phyloP scores from a whole-genome alignment of 257 asterid species.

The Perilla frutescens region DNA sequence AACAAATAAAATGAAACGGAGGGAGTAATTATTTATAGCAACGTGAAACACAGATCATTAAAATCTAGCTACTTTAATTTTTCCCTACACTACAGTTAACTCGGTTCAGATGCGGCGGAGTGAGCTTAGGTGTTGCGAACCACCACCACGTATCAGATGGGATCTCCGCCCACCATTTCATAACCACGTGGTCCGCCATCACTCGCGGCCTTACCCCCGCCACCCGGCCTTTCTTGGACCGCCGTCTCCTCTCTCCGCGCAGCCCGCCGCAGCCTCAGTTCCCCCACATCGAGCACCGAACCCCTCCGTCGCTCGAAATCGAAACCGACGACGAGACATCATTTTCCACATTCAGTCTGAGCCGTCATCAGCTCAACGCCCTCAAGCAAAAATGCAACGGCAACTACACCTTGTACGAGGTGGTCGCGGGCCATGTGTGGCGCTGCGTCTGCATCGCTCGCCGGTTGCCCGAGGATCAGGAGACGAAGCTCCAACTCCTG shows the following conservation, averaged over 20 bases:
- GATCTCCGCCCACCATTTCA: slow-evolving; percentile 63
- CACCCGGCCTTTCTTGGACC: background rate
- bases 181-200: slow-evolving; percentile 72
- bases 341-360: background rate
- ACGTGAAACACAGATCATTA: too few species aligned
- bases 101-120: slow-evolving; percentile 78
- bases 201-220: slow-evolving; percentile 54
- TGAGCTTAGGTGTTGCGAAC: slow-evolving; percentile 64
- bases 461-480: background rate
- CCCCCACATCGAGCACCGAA: background rate
- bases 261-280: background rate
- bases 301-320: background rate
- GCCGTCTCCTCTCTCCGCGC: background rate
- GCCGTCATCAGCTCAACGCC: background rate
- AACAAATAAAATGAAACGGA: too few species aligned
- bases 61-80: too few species aligned
- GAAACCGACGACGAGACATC: background rate
- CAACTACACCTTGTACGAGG: slow-evolving; percentile 21
- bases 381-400: background rate
- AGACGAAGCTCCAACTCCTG: background rate
- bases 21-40: too few species aligned
- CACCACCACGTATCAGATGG: slow-evolving; percentile 73
- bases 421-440: background rate
- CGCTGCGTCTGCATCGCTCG: background rate
- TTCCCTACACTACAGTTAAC: too few species aligned